phyloP scores from a whole-genome alignment of 768 basidiomycete species.

The Boletus edulis region DNA sequence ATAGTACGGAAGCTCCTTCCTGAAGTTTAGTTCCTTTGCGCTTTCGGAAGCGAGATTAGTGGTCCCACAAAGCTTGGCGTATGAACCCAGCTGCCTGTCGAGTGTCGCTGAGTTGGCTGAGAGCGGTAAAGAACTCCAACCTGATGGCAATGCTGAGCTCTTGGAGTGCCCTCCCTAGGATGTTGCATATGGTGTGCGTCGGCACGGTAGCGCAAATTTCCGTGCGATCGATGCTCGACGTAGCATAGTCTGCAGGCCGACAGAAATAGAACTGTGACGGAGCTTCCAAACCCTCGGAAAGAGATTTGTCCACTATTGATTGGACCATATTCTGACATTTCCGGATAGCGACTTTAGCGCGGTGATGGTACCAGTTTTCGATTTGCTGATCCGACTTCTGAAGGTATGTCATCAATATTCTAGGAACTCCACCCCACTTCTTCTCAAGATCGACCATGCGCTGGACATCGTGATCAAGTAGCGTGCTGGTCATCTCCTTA shows the following conservation, averaged over 20 bases:
- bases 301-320: no score
- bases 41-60: no score
- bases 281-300: not conserved
- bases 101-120: not conserved
- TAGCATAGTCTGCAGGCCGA: not conserved
- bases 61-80: not conserved
- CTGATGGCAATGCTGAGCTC: not conserved
- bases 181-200: not conserved
- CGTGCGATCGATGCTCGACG: accelerated
- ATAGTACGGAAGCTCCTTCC: no score
- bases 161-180: not conserved
- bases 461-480: not conserved
- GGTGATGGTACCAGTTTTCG: not conserved
- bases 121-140: not conserved
- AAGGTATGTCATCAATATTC: not conserved
- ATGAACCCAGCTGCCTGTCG: not conserved
- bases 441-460: not conserved
- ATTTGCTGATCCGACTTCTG: not conserved
- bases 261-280: not conserved
- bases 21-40: no score
- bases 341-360: not conserved
- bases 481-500: not conserved
- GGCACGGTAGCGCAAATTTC: not conserved
- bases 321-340: not conserved
- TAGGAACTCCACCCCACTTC: not conserved